Evolutionary conservation across 2,329 filamentous ascomycete species (phyloP).

Genomic region (Calonectria hongkongensis): DNA sequence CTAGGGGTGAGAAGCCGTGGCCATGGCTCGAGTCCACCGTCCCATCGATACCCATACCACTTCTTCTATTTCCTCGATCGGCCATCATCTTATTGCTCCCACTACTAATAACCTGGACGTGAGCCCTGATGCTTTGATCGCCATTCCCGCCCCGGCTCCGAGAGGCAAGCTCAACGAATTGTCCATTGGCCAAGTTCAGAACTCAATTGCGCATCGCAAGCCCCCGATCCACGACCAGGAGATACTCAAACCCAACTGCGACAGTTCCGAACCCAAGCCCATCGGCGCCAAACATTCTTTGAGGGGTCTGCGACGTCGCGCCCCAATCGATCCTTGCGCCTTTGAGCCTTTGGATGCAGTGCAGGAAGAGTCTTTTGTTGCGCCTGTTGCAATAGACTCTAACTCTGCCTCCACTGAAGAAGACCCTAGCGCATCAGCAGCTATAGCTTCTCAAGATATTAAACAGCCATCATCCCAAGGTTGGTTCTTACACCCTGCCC

Average conservation of each 20-base stretch:
- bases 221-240: slow-evolving; percentile 28
- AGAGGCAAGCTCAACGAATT: slow-evolving; percentile 55
- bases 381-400: slow-evolving; percentile 29
- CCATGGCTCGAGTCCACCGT: slow-evolving; percentile 49
- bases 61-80: slow-evolving; percentile 37
- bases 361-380: slow-evolving; percentile 54
- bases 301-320: slow-evolving; percentile 55
- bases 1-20: slow-evolving; percentile 42
- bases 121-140: slow-evolving; percentile 39
- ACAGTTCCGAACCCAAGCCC: slow-evolving; percentile 34
- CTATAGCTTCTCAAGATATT: slow-evolving; percentile 25
- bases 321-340: slow-evolving; percentile 56
- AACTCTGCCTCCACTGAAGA: slow-evolving; percentile 22
- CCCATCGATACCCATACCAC: slow-evolving; percentile 35
- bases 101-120: slow-evolving; percentile 21
- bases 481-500: slow-evolving; percentile 35
- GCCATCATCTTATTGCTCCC: slow-evolving; percentile 30
- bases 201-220: slow-evolving; percentile 46
- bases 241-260: slow-evolving; percentile 24
- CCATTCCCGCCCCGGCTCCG: slow-evolving; percentile 44
- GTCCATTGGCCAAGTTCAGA: slow-evolving; percentile 52
- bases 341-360: slow-evolving; percentile 60
- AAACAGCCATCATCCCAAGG: slow-evolving; percentile 40
- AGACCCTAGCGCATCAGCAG: slow-evolving; percentile 21
- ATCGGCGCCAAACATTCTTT: slow-evolving; percentile 46